phyloP scores from a whole-genome alignment of 2,329 filamentous ascomycete genomes.

The Talaromyces albobiverticillius region DNA sequence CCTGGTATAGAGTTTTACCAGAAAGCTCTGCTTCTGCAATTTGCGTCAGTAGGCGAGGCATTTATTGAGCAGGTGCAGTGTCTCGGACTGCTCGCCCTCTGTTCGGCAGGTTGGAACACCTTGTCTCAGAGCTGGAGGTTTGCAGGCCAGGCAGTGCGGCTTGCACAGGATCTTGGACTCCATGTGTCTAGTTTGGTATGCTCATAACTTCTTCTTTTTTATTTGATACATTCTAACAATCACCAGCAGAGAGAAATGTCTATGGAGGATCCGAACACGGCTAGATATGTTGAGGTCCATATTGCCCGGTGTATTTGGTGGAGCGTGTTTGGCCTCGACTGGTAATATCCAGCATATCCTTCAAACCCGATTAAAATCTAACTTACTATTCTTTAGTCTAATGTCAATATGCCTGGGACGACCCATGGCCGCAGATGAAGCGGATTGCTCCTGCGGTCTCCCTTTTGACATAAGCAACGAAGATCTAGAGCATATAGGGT shows the following conservation, averaged over 20 bases:
- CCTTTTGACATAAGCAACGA: neutral
- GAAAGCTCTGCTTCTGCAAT: neutral
- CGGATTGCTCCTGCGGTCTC: neutral
- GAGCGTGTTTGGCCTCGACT: neutral
- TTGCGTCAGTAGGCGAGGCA: neutral
- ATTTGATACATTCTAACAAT: too few species aligned
- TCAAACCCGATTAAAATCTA: too few species aligned
- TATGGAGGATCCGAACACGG: too few species aligned
- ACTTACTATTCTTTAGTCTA: too few species aligned
- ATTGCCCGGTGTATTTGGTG: neutral
- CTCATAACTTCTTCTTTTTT: too few species aligned
- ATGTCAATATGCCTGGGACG: neutral
- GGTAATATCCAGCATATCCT: neutral
- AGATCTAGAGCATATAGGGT: neutral
- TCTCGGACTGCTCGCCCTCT: neutral
- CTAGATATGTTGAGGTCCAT: too few species aligned
- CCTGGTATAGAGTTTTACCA: neutral
- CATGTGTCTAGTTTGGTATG: neutral
- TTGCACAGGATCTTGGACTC: neutral
- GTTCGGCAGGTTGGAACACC: neutral
- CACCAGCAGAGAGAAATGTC: too few species aligned
- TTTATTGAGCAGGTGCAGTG: neutral
- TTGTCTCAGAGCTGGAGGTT: neutral
- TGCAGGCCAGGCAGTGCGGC: neutral
- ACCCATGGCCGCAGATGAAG: neutral